phyloP scores from a whole-genome alignment of 2,329 filamentous ascomycete species.

The Endocalyx cinctus region DNA sequence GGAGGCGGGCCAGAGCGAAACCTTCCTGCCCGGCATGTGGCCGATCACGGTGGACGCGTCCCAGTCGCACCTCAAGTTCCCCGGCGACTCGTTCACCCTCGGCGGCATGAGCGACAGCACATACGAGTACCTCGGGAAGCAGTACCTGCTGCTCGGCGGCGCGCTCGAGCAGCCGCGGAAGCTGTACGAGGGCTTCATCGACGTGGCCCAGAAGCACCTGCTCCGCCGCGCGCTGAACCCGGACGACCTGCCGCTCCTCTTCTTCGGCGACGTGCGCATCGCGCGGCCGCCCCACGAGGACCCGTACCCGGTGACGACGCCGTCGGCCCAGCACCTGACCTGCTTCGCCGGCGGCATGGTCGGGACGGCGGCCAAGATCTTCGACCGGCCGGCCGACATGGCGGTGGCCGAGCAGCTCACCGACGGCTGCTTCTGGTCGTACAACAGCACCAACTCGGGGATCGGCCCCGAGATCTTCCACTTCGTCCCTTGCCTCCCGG shows the following conservation, averaged over 20 bases:
- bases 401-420: conserved; percentile 54
- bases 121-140: conserved; percentile 63
- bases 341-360: conserved; percentile 66
- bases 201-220: conserved; percentile 39
- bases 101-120: conserved; percentile 54
- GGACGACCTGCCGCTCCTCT: conserved; percentile 37
- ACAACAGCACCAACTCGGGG: conserved; percentile 51
- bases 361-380: conserved; percentile 55
- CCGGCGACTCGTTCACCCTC: conserved; percentile 49
- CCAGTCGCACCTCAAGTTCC: conserved; percentile 52
- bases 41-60: conserved; percentile 47
- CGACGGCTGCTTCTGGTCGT: conserved; percentile 62
- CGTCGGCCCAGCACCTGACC: conserved; percentile 49
- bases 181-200: conserved; percentile 42
- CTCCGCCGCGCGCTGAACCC: conserved; percentile 41
- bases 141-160: conserved; percentile 64
- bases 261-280: conserved; percentile 42
- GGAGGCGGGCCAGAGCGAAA: conserved; percentile 47
- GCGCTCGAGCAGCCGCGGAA: conserved; percentile 42
- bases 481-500: conserved; percentile 35
- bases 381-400: conserved; percentile 51
- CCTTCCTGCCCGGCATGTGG: conserved; percentile 59
- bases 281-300: conserved; percentile 17
- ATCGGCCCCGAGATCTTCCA: conserved; percentile 59
- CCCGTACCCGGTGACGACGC: conserved; percentile 20